Percentiles rank a stretch among this genome's conserved stretches.
Evolutionary conservation across 805 yeast species (phyloP).

Genomic region (Saturnispora quitensis): DNA sequence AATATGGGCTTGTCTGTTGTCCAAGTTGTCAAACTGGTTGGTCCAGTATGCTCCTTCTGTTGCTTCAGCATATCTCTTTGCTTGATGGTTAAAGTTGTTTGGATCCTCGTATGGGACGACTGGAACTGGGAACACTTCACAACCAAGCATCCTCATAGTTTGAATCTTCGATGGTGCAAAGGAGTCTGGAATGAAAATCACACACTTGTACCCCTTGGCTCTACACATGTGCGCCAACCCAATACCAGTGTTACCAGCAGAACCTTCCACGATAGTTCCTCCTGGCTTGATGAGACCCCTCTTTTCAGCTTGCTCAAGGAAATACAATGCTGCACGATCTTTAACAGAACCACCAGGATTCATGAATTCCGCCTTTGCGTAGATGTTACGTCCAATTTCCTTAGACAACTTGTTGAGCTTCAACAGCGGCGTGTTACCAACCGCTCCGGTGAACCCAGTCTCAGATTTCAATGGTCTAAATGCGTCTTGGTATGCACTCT

Average conservation of each 20-base stretch:
- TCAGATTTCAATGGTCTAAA: constrained; percentile 59
- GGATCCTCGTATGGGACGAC: constrained; percentile 80
- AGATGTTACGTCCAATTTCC: constrained; percentile 61
- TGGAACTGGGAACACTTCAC: constrained; percentile 85
- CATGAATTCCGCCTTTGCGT: constrained; percentile 86
- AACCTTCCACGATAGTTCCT: constrained; percentile 86
- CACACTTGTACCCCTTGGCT: constrained; percentile 74
- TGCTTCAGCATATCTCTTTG: constrained; percentile 71
- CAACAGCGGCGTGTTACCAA: constrained; percentile 89
- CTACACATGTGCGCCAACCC: constrained; percentile 81
- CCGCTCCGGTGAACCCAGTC: constrained; percentile 68
- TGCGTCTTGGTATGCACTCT: constrained; percentile 28
- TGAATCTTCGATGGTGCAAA: constrained; percentile 77
- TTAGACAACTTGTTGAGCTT: constrained; percentile 47
- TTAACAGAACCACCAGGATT: constrained; percentile 93
- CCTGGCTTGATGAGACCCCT: constrained; percentile 60
- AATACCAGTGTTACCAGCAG: constrained; percentile 95
- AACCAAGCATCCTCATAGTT: constrained; percentile 66
- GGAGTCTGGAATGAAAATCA: constrained; percentile 88
- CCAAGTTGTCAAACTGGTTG: constrained; percentile 83
- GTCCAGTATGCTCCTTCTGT: constrained; percentile 85
- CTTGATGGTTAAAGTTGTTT: constrained; percentile 79
- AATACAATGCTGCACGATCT: constrained; percentile 79
- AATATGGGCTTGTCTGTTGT: constrained; percentile 83
- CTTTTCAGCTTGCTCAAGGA: constrained; percentile 70